A percentile compares a stretch with the other conserved stretches of the same genome.
phyloP scores from a whole-genome alignment of 371 early-diverging fungal genomes.

The Saksenaea vasiformis region DNA sequence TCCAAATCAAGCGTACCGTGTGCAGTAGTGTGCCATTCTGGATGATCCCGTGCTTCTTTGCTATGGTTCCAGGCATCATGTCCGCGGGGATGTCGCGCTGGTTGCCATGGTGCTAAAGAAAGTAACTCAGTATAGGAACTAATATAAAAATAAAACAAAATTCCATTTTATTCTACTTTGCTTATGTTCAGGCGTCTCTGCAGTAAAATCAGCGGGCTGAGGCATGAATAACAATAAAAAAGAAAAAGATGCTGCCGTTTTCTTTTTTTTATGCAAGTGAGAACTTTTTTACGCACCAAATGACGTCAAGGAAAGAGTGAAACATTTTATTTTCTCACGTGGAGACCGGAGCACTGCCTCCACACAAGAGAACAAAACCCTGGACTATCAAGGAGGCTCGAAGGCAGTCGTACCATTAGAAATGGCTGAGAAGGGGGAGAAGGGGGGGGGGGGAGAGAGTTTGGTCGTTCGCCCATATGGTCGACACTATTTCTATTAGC shows the following conservation, averaged over 20 bases:
- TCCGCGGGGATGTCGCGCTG: slow-evolving; percentile 17
- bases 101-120: slow-evolving; percentile 21
- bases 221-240: not conserved
- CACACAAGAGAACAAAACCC: no score
- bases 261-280: not conserved
- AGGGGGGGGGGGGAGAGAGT: no score
- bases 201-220: slow-evolving; percentile 9
- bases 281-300: no score
- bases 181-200: slow-evolving; percentile 11
- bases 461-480: no score
- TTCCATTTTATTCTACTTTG: not conserved
- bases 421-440: no score
- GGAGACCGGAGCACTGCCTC: no score
- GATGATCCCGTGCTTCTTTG: slow-evolving; percentile 30
- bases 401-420: no score
- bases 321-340: no score
- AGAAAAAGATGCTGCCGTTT: not conserved
- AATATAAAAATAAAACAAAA: not conserved
- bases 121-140: not conserved
- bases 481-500: no score
- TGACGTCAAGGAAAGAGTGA: no score
- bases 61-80: slow-evolving; percentile 39
- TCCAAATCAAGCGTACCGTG: slow-evolving; percentile 33
- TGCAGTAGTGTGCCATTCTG: slow-evolving; percentile 37
- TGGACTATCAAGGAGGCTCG: no score